Evolutionary conservation across 352 stramenopile species (phyloP).

Genomic region (Globisporangium radiosum): DNA sequence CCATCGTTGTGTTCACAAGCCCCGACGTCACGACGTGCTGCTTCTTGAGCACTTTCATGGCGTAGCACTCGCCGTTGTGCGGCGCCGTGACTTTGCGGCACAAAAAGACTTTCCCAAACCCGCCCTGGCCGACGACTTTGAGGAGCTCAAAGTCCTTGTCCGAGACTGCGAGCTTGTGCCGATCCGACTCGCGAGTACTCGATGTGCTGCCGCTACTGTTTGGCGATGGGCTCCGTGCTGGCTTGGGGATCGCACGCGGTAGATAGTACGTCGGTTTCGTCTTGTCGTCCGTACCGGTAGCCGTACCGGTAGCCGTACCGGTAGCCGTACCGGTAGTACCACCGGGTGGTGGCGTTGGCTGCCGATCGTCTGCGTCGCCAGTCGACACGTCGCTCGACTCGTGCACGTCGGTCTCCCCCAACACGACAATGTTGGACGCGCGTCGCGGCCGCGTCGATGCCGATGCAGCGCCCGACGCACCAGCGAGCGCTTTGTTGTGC

Average conservation of each 20-base stretch:
- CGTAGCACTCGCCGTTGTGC: conserved; percentile 93
- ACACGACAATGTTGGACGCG: conserved; percentile 84
- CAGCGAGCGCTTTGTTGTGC: conserved; percentile 4
- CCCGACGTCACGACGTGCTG: conserved; percentile 87
- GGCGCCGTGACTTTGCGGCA: conserved; percentile 90
- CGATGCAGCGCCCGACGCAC: not conserved
- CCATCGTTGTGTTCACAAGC: conserved; percentile 92
- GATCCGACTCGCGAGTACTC: conserved; percentile 12
- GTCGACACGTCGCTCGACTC: conserved; percentile 68
- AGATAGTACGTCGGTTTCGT: conserved; percentile 77
- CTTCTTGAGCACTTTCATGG: conserved; percentile 98
- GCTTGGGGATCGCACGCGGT: conserved; percentile 60
- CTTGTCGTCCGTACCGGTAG: conserved; percentile 23
- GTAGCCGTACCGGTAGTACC: conserved; percentile 5
- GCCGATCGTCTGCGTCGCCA: conserved; percentile 46
- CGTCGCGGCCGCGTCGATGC: conserved; percentile 19
- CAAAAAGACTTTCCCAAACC: conserved; percentile 97
- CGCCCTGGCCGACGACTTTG: conserved; percentile 96
- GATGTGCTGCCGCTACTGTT: conserved; percentile 12
- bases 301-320: conserved; percentile 6
- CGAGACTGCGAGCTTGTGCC: conserved; percentile 42
- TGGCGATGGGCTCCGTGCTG: conserved; percentile 15
- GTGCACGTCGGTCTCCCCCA: conserved; percentile 77
- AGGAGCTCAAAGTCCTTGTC: conserved; percentile 95
- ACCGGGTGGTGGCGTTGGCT: not conserved